Evolutionary conservation across 2,329 filamentous ascomycete species (phyloP).

Genomic region (Alternaria panax): DNA sequence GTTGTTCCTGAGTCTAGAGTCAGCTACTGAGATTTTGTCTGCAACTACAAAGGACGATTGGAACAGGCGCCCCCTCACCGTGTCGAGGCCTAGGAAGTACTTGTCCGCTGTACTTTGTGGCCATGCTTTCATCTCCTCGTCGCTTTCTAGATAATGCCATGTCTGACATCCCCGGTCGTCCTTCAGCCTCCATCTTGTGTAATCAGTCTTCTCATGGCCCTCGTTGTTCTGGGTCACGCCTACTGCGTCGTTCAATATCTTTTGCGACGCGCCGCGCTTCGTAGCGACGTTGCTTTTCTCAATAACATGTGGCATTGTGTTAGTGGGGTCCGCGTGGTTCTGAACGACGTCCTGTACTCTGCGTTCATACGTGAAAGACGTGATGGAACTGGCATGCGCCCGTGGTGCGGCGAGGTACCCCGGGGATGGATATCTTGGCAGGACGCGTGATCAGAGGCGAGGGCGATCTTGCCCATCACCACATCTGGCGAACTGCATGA

Average conservation of each 20-base stretch:
- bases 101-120: conserved; percentile 90
- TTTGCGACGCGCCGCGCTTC: conserved; percentile 22
- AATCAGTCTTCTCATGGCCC: conserved; percentile 69
- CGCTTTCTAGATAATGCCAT: conserved; percentile 86
- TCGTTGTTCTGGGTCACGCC: conserved; percentile 21
- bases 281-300: conserved; percentile 30
- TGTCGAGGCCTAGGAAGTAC: conserved; percentile 80
- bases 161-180: conserved; percentile 87
- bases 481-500: background rate
- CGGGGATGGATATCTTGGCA: conserved; percentile 30
- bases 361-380: conserved; percentile 6
- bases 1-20: conserved; percentile 68
- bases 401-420: conserved; percentile 11
- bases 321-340: background rate
- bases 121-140: conserved; percentile 77
- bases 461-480: background rate
- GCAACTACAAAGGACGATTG: background rate
- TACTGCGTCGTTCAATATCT: conserved; percentile 20
- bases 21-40: background rate
- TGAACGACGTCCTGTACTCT: background rate
- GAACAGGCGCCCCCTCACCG: conserved; percentile 60
- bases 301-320: conserved; percentile 34
- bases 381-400: conserved; percentile 7
- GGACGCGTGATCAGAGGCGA: conserved; percentile 13
- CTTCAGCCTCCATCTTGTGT: conserved; percentile 80